Base-by-base conservation (phyloP, 2,329 filamentous ascomycete species). In the Talaromyces sp. region DNA sequence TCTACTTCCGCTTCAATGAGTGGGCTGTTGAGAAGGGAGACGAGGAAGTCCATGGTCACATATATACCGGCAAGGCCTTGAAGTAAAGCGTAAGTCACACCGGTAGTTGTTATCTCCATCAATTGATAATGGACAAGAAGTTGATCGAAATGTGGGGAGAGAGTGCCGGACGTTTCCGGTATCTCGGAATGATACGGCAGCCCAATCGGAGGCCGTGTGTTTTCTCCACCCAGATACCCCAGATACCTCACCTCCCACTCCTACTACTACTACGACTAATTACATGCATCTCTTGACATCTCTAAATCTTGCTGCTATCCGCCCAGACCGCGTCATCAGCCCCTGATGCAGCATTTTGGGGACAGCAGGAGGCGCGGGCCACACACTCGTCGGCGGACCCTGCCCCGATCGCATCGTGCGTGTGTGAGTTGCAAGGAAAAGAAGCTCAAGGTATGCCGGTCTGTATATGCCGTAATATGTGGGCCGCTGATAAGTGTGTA, bases 371-470 rank as follows among this genome's bases (percentile, higher is more conserved):
- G 6, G 4, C 42, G 42, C 13, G 42, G 6, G 17, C 42, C 13
- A 7, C 11, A 47, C 13, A 4, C 13, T n/a, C 42, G 42, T 19
- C 42, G 42, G 42, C 42, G 42, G 42, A 11, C 19, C 17, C 4
- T n/a, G 13, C 42, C 32, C 27, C 32, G 57, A 28, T 54, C 57
- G 17, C 33, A 30, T 6, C 25, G 39, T 36, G 57, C 57, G 33
- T 59, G 57, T 39, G 57, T 28, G 17, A 59, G 42, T 9, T 59
- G 57, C 25, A 59, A 59, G n/a, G 57, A 59, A 9, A 54, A 32
- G 57, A 59, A 59, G 30, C 33, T 59, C 11, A 59, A 59, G 57
- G 57, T 59, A 59, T 8, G 49, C 13, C 1, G 10, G 28, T 9
- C 27, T 25, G 15, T 42, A 5, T 33, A 4, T 17, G 52, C n/a